Evolutionary conservation across 257 asterid species (phyloP).

Genomic region (Solanum bulbocastanum): DNA sequence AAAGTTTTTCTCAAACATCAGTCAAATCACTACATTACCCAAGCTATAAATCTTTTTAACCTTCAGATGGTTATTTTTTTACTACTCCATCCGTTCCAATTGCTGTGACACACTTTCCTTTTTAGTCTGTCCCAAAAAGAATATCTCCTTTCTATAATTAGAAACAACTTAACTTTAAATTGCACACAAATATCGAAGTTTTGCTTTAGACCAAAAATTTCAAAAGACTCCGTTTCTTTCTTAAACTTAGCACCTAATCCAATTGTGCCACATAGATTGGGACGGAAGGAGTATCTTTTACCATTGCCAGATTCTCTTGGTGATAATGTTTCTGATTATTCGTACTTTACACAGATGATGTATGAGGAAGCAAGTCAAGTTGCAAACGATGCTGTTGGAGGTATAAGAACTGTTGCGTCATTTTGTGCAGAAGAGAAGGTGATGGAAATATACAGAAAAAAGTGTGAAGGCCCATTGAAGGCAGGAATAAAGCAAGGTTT

Average conservation of each 20-base stretch:
- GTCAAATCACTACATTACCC: not conserved
- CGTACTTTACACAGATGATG: not conserved
- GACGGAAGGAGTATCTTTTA: not conserved
- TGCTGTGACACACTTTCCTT: not conserved
- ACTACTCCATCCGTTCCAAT: not conserved
- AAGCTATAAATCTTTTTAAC: not conserved
- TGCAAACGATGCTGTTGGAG: conserved; percentile 1
- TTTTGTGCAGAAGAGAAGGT: conserved; percentile 5
- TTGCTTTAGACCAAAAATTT: not conserved
- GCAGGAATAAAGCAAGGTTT: not conserved
- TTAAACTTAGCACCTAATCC: not conserved
- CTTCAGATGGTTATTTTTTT: not conserved
- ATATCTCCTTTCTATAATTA: not conserved
- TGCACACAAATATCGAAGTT: not conserved
- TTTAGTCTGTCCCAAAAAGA: not conserved
- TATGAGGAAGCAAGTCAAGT: conserved; percentile 3
- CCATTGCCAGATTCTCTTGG: not conserved
- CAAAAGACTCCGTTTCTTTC: not conserved
- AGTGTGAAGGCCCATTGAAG: conserved; percentile 1
- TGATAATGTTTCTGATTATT: not conserved
- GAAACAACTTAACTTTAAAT: not conserved
- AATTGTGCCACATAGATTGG: not conserved
- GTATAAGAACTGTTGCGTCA: conserved; percentile 1
- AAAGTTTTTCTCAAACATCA: not conserved
- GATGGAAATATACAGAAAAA: not conserved